Evolutionary conservation across 2,329 filamentous ascomycete species (phyloP).

Genomic region (Mycogone perniciosa): DNA sequence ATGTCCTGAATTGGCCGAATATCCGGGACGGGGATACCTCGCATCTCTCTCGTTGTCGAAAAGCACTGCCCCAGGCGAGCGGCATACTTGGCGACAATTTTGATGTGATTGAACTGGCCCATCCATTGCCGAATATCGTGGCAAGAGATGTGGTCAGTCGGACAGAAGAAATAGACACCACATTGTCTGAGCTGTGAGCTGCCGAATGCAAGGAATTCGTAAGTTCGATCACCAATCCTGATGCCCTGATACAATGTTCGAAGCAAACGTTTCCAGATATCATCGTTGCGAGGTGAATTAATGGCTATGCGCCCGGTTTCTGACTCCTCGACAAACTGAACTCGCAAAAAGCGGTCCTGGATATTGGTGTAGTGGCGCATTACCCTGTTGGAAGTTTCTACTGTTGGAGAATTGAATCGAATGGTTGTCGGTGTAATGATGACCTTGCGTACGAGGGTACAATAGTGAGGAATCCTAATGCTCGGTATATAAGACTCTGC

Average conservation of each 20-base stretch:
- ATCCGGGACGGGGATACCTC: slow-evolving; percentile 53
- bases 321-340: slow-evolving; percentile 84
- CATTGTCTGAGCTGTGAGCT: slow-evolving; percentile 93
- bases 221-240: slow-evolving; percentile 70
- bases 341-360: slow-evolving; percentile 75
- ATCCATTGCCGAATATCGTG: slow-evolving; percentile 78
- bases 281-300: slow-evolving; percentile 53
- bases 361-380: slow-evolving; percentile 63
- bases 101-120: slow-evolving; percentile 77
- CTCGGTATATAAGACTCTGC: slow-evolving; percentile 41
- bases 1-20: slow-evolving; percentile 64
- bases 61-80: slow-evolving; percentile 92
- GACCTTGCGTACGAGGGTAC: slow-evolving; percentile 67
- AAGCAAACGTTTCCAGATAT: slow-evolving; percentile 68
- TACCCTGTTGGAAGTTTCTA: slow-evolving; percentile 85
- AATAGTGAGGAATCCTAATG: slow-evolving; percentile 61
- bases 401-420: slow-evolving; percentile 66
- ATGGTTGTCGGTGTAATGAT: slow-evolving; percentile 80
- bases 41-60: slow-evolving; percentile 78
- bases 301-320: slow-evolving; percentile 48
- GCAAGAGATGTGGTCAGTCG: slow-evolving; percentile 59
- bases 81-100: slow-evolving; percentile 79
- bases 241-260: slow-evolving; percentile 73
- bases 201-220: slow-evolving; percentile 87
- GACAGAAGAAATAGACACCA: slow-evolving; percentile 87